Evolutionary conservation across 495 filamentous ascomycete genomes (phyloP), one percentile per base, ranked within the genome.

Genomic region (Aspergillus egyptiacus): DNA sequence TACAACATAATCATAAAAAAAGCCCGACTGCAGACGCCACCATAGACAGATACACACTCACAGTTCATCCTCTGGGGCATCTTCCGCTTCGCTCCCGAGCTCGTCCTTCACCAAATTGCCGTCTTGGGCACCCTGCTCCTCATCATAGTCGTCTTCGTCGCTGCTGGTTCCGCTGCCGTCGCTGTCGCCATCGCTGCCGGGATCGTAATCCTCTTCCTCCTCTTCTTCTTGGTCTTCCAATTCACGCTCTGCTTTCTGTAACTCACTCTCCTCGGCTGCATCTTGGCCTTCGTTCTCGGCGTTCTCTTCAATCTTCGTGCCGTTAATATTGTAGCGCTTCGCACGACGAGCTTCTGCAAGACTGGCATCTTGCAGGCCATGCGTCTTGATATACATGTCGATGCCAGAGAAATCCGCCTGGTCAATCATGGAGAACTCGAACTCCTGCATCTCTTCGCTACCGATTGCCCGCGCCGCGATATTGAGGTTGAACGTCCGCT

Each of bases 401-500:
- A 98, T 96, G 2, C 83, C 87, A 1, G 75, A 68, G 60, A 84
- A 91, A 56, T 95, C 84, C 33, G 83, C 87, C 63, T 93, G 86
- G 60, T 94, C 88, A 32, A 94, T 71, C 86, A 93, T 93, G 11
- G 78, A 77, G 56, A 95, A 91, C 51, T 93, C 87, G 19, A 88
- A 73, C 61, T 95, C 89, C 58, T 83, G 74, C 1, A 68, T 71
- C 13, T 71, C 74, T 11, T 76, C 71, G 30, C 75, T 70, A 5
- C 60, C 61, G 34, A 57, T 57, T 5, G 63, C 59, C 1, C 65
- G 64, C 22, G 85, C 76, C 51, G 84, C 73, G 24, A 96, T 79
- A 25, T 85, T 85, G 20, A 98, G 81, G 52, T 97, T 96, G 70
- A 98, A 97, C 0, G 93, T 97, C 6, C 88, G 81, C 56, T 93